These are phyloP conservation scores for Excoecaria cochinchinensis DNA, from an alignment of 345 rosid genomes.

Conservation along the genomic window DNA sequence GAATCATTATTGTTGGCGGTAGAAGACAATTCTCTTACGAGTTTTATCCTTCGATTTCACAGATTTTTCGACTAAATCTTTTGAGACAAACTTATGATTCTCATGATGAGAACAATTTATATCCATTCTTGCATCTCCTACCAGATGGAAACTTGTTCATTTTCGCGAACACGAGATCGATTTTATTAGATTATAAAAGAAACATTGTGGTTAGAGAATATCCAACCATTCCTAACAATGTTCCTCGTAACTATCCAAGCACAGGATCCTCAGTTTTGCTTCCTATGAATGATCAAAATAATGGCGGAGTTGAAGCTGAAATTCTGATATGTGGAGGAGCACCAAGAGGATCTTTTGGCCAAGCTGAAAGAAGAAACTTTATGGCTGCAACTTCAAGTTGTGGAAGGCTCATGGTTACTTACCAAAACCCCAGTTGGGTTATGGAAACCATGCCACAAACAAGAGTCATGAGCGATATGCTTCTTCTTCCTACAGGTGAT, in stretches of 20 bases:
- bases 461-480: conserved; percentile 89
- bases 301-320: conserved; percentile 38
- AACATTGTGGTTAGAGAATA: conserved; percentile 53
- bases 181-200: conserved; percentile 55
- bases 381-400: conserved; percentile 53
- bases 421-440: conserved; percentile 50
- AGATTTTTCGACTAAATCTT: conserved; percentile 34
- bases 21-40: conserved; percentile 69
- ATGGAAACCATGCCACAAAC: conserved; percentile 76
- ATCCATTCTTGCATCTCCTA: conserved; percentile 78
- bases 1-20: conserved; percentile 69
- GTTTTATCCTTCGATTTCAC: conserved; percentile 41
- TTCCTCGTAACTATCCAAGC: conserved; percentile 84
- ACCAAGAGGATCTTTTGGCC: conserved; percentile 38
- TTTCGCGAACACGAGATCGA: conserved; percentile 71
- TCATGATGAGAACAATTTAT: conserved; percentile 65
- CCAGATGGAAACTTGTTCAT: conserved; percentile 85
- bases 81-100: conserved; percentile 51
- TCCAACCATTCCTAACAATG: conserved; percentile 51
- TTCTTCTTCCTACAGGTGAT: conserved; percentile 58
- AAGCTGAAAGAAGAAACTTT: conserved; percentile 31
- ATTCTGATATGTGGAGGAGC: conserved; percentile 86
- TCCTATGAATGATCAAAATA: conserved; percentile 55
- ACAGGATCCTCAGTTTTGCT: conserved; percentile 78
- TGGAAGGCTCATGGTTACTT: conserved; percentile 55